Conservation (phyloP, 1,284 basidiomycete species). For the Ganoderma meredithae region DNA sequence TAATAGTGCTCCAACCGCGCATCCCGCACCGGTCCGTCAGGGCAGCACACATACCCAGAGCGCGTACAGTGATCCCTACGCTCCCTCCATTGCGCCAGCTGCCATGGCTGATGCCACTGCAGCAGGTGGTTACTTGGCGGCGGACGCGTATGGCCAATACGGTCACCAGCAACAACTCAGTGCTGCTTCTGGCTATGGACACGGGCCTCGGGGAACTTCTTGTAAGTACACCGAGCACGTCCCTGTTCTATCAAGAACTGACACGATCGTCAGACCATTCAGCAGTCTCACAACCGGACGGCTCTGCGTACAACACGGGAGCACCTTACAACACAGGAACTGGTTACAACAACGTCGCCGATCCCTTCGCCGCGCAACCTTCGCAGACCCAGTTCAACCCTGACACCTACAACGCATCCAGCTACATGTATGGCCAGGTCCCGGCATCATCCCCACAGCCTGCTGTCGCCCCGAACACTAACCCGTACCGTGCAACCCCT, state of each 20-base stretch:
- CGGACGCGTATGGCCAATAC: conserved; percentile 39
- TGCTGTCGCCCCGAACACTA: conserved; percentile 33
- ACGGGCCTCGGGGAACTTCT: conserved; percentile 57
- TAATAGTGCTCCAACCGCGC: conserved; percentile 44
- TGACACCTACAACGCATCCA: conserved; percentile 50
- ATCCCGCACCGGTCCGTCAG: conserved; percentile 47
- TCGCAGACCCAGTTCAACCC: conserved; percentile 46
- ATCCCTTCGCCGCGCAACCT: conserved; percentile 53
- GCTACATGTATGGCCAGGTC: conserved; percentile 35
- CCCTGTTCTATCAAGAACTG: not conserved
- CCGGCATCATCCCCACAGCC: conserved; percentile 32
- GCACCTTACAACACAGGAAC: conserved; percentile 45
- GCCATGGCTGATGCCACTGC: conserved; percentile 37
- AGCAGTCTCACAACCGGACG: conserved; percentile 54
- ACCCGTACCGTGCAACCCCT: conserved; percentile 40
- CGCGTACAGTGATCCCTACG: conserved; percentile 46
- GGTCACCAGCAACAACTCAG: conserved; percentile 43
- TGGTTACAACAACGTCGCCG: conserved; percentile 55
- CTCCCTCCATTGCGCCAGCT: conserved; percentile 27
- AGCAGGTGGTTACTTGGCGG: conserved; percentile 28
- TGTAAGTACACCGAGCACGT: conserved; percentile 51
- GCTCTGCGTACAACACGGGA: conserved; percentile 47
- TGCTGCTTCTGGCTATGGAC: conserved; percentile 54
- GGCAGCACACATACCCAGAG: conserved; percentile 52
- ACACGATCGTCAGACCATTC: conserved; percentile 53